Percentiles rank a stretch among this genome's conserved stretches.
Evolutionary conservation across 768 basidiomycete species (phyloP).

Genomic region (Scleroderma bovista): DNA sequence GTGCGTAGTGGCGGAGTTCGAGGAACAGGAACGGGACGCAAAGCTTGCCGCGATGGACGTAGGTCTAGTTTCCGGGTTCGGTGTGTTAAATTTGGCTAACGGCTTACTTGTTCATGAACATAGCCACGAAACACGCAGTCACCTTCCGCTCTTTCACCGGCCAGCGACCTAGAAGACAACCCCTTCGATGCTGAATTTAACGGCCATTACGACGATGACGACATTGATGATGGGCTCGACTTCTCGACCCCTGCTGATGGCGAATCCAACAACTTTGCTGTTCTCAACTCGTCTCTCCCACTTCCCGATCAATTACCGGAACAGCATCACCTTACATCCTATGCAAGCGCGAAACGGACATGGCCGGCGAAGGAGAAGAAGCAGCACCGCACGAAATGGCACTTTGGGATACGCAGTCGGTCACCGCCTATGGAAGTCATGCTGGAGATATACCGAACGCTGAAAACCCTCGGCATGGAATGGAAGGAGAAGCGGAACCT

Average conservation of each 20-base stretch:
- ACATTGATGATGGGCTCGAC: constrained; percentile 51
- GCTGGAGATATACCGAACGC: constrained; percentile 94
- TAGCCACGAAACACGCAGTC: constrained; percentile 71
- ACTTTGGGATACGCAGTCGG: constrained; percentile 94
- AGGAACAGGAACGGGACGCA: constrained; percentile 83
- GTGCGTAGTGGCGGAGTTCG: constrained; percentile 60
- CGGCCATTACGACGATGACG: constrained; percentile 39
- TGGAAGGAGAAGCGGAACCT: constrained; percentile 90
- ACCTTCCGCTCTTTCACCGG: constrained; percentile 60
- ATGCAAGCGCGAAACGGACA: constrained; percentile 44
- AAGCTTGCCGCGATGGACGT: constrained; percentile 78
- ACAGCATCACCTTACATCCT: constrained; percentile 68
- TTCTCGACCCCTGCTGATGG: constrained; percentile 34
- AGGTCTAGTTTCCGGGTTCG: constrained; percentile 38
- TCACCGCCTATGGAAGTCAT: constrained; percentile 99
- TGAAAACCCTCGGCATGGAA: constrained; percentile 90
- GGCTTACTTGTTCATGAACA: background rate
- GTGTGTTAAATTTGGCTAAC: constrained; percentile 5
- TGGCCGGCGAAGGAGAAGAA: constrained; percentile 58
- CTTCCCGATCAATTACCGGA: constrained; percentile 58
- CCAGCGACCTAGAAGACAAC: constrained; percentile 63
- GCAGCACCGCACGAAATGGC: constrained; percentile 86
- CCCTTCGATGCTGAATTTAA: constrained; percentile 77
- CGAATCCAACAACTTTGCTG: constrained; percentile 66
- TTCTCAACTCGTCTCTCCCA: constrained; percentile 85